Conservation (phyloP, 2,329 filamentous ascomycete genomes). For the Ambrosiella xylebori region DNA sequence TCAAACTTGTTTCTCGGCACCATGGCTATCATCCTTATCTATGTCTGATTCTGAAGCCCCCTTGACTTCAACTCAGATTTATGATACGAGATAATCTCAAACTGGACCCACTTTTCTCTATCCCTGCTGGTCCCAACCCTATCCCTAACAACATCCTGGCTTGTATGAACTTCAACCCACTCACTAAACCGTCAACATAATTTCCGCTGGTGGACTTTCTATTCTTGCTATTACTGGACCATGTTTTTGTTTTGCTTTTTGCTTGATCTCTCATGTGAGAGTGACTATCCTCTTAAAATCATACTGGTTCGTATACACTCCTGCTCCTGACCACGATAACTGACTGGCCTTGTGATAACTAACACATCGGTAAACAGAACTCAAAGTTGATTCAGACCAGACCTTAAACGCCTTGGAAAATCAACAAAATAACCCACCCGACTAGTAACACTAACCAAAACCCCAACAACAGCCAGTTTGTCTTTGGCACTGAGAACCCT, state of each 20-base stretch:
- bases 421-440: background rate
- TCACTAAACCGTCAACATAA: background rate
- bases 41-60: background rate
- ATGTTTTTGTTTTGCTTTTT: constrained; percentile 3
- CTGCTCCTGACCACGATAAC: background rate
- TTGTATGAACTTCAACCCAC: constrained; percentile 1
- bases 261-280: constrained; percentile 7
- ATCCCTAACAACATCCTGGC: background rate
- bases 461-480: constrained; percentile 2
- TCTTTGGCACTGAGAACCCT: constrained; percentile 6
- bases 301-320: constrained; percentile 11
- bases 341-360: background rate
- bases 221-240: background rate
- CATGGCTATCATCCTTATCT: background rate
- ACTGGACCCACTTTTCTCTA: background rate
- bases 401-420: constrained; percentile 4
- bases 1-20: background rate
- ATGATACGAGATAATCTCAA: background rate
- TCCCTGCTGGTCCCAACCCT: background rate
- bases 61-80: background rate
- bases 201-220: background rate
- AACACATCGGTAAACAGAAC: constrained; percentile 1
- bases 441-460: constrained; percentile 9
- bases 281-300: background rate
- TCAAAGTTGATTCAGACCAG: constrained; percentile 10